Evolutionary conservation across 495 filamentous ascomycete genomes (phyloP), one percentile per base, ranked within the genome.

Genomic region (Extremus antarcticus): DNA sequence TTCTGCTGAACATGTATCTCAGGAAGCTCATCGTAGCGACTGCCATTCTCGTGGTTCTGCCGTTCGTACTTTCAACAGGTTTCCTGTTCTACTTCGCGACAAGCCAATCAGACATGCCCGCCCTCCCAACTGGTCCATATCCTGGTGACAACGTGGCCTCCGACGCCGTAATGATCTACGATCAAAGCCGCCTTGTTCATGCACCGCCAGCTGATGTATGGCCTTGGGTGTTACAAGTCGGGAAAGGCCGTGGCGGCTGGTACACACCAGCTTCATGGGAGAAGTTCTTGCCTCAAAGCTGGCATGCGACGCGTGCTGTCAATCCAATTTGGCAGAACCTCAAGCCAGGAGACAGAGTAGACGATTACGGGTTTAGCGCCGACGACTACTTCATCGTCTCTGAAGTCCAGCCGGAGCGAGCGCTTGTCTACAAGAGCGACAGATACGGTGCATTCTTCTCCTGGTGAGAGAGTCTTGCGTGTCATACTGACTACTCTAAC

Each of bases 241-340:
- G 55, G 32, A 57, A 57, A 46, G 55, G 49, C 8, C 55, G 55
- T 35, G 49, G 47, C 15, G 55, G 55, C 15, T 57, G 55, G 55
- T 57, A 57, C 40, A 23, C 17, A 2, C 55, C 55, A 22, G 19
- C 21, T 1, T 25, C 35, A 4, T 46, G 29, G 47, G 55, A 57
- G 40, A 46, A 22, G 25, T 52, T 21, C 15, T 24, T 57, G 48
- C 55, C 55, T 15, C 2, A 9, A 19, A 43, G 35, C 39, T 51
- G 29, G 47, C 55, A n/a, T 15, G 55, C 55, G 4, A 43, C 20
- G n/a, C 47, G 35, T 17, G 17, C 48, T 17, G 46, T 57, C 41
- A 46, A 52, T 8, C 47, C 24, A 16, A 17, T 2, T 19, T 47
- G 21, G 19, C 55, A 51, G 39, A 23, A 51, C 1, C 49, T 57